These are phyloP conservation scores for Cardiospermum halicacabum DNA, from an alignment of 345 rosid species.

Conservation along the genomic window DNA sequence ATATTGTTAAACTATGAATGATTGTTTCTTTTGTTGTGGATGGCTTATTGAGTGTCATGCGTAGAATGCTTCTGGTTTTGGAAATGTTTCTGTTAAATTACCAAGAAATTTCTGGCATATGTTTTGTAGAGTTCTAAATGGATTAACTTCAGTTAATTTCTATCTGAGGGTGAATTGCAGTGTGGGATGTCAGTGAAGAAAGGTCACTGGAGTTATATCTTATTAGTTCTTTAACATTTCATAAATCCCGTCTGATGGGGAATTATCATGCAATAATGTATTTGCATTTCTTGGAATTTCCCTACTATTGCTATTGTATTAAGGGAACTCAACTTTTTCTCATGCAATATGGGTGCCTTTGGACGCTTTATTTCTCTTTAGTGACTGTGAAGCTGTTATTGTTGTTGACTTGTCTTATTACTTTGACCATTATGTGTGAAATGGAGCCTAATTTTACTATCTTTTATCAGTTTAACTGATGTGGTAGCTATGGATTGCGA, in stretches of 20 bases:
- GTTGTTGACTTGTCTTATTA: not conserved
- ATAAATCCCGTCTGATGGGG: no score
- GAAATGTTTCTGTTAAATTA: not conserved
- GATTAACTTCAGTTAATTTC: not conserved
- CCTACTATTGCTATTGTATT: not conserved
- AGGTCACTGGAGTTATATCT: no score
- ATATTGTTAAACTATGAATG: not conserved
- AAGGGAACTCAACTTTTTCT: not conserved
- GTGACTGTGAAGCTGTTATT: not conserved
- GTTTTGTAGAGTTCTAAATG: not conserved
- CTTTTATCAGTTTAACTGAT: conserved; percentile 66
- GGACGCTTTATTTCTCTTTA: not conserved
- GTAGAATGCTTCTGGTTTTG: not conserved
- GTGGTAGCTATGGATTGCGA: conserved; percentile 94
- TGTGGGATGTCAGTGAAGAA: no score
- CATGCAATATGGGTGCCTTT: not conserved
- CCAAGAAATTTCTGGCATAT: not conserved
- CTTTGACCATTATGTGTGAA: not conserved
- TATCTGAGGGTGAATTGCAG: no score
- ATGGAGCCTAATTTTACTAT: conserved; percentile 15
- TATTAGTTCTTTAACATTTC: no score
- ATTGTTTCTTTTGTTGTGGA: not conserved
- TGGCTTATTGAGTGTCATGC: not conserved
- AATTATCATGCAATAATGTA: no score
- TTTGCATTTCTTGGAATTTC: not conserved